These are phyloP conservation scores for Mortierella sp. DNA, from an alignment of 371 early-diverging fungal species.

Conservation along the genomic window DNA sequence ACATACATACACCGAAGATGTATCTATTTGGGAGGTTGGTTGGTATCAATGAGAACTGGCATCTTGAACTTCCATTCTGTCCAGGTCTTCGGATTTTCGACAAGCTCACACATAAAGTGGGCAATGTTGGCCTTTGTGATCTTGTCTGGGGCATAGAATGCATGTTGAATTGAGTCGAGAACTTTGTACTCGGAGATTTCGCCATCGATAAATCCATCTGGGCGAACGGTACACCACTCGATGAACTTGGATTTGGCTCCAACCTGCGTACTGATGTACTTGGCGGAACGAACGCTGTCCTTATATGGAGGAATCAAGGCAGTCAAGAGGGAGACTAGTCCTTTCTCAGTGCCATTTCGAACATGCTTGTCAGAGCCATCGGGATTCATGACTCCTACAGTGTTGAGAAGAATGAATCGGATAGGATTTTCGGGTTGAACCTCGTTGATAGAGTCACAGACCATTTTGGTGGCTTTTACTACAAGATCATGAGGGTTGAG, in stretches of 20 bases:
- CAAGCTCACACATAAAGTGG: slow-evolving; percentile 37
- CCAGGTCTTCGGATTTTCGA: slow-evolving; percentile 11
- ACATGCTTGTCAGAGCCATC: slow-evolving; percentile 32
- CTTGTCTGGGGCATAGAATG: slow-evolving; percentile 26
- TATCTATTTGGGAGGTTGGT: slow-evolving; percentile 25
- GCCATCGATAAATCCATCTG: slow-evolving; percentile 35
- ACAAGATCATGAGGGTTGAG: slow-evolving; percentile 28
- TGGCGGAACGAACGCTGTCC: slow-evolving; percentile 31
- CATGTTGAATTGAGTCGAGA: slow-evolving; percentile 17
- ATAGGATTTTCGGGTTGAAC: slow-evolving; percentile 21
- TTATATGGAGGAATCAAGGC: slow-evolving; percentile 22
- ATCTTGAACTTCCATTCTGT: slow-evolving; percentile 34
- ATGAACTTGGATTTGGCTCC: slow-evolving; percentile 8
- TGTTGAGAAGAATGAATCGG: slow-evolving; percentile 29
- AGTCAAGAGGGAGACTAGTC: slow-evolving; percentile 21
- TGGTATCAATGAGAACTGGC: slow-evolving; percentile 30
- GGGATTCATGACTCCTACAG: slow-evolving; percentile 31
- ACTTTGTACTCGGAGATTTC: slow-evolving; percentile 28
- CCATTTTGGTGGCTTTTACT: slow-evolving; percentile 23
- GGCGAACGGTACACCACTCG: slow-evolving; percentile 31
- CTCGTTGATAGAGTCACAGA: slow-evolving; percentile 24
- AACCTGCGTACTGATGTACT: slow-evolving; percentile 26
- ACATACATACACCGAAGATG: not conserved
- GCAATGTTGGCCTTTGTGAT: slow-evolving; percentile 41
- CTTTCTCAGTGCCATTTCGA: slow-evolving; percentile 13